These are phyloP conservation scores for Thalassiosira ordinaria DNA, from an alignment of 352 stramenopile genomes.

Conservation along the genomic window DNA sequence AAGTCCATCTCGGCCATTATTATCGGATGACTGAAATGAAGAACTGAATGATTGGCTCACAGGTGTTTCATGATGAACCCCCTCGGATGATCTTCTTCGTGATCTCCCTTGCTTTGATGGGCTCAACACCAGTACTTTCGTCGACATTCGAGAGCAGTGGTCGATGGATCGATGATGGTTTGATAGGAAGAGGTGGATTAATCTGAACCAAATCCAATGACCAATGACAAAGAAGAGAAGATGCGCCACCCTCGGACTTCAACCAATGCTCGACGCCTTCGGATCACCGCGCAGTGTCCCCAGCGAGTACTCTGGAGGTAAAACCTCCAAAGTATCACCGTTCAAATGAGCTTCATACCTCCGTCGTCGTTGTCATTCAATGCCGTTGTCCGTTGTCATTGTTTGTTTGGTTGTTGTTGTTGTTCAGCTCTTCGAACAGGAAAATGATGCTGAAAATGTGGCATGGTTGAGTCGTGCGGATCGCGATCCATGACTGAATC, in stretches of 20 bases:
- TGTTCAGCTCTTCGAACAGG: background rate
- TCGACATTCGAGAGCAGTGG: constrained; percentile 16
- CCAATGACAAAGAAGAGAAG: no score
- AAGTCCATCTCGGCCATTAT: constrained; percentile 24
- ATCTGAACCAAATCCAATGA: no score
- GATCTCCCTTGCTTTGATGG: constrained; percentile 32
- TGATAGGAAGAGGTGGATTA: background rate
- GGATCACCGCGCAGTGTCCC: background rate
- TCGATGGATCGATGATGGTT: background rate
- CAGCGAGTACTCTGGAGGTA: background rate
- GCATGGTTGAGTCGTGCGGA: background rate
- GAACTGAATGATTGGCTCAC: no score
- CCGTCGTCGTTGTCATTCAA: background rate
- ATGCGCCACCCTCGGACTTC: no score
- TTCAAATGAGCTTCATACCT: constrained; percentile 15
- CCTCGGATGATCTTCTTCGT: constrained; percentile 10
- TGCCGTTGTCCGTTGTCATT: constrained; percentile 2
- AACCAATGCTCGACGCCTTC: background rate
- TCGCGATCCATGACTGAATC: no score
- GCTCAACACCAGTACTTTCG: constrained; percentile 5
- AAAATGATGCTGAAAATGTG: constrained; percentile 11
- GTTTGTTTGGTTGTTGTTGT: background rate
- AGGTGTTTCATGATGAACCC: constrained; percentile 11
- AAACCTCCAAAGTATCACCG: background rate
- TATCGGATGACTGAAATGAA: constrained; percentile 16